Evolutionary conservation across 169 alveolate species (phyloP).

Genomic region (Eimeria zaria): DNA sequence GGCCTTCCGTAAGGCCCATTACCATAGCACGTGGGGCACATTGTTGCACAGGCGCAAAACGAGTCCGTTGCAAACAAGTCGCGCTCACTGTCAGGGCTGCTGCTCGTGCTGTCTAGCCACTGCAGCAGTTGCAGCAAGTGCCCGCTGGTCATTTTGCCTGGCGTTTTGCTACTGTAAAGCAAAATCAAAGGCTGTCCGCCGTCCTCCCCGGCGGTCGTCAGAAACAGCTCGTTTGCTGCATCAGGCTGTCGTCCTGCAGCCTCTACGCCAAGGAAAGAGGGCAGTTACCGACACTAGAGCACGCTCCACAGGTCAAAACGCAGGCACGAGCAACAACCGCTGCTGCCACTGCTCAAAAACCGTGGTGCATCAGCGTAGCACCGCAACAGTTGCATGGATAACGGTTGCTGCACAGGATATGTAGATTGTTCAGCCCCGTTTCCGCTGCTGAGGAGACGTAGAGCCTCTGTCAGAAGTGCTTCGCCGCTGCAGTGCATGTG

Average conservation of each 20-base stretch:
- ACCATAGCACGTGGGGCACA: not conserved
- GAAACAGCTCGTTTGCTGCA: not conserved
- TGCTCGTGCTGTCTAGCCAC: slow-evolving; percentile 5
- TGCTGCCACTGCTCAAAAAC: not conserved
- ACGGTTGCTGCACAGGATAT: not conserved
- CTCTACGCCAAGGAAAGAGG: not conserved
- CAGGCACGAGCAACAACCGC: not conserved
- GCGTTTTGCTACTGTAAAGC: not conserved
- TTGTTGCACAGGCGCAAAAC: not conserved
- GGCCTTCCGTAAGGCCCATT: not conserved
- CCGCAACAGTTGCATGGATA: not conserved
- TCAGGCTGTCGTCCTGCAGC: slow-evolving; percentile 1
- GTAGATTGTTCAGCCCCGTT: not conserved
- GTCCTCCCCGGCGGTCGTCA: not conserved
- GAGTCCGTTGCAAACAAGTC: not conserved
- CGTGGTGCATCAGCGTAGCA: not conserved
- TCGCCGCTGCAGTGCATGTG: slow-evolving; percentile 15
- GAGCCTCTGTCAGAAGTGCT: not conserved
- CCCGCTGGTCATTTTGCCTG: not conserved
- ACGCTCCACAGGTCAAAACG: not conserved
- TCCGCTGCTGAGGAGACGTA: not conserved
- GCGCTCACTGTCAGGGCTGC: not conserved
- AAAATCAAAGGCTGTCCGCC: not conserved
- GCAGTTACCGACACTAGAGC: not conserved
- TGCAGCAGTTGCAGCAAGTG: slow-evolving; percentile 6